Base-by-base conservation (phyloP, 108 stramenopile species). In the Nitzschia palea region DNA sequence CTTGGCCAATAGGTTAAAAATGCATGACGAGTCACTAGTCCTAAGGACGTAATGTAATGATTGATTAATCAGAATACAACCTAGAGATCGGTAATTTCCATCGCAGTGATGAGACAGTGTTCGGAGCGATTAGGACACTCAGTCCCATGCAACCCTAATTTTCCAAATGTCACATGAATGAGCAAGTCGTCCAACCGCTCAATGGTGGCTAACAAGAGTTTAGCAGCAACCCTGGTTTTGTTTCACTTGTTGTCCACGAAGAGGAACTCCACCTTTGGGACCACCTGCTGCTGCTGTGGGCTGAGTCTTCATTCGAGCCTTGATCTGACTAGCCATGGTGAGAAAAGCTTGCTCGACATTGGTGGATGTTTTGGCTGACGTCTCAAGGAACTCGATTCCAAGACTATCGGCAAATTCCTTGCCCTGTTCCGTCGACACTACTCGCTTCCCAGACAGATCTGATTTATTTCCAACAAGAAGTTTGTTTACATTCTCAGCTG, bases 401-500 rank as follows among this genome's bases (percentile, higher is more conserved):
- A 95, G 86, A 55, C 86, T 82, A 53, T 99, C 98, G 28, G 99
- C 99, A 68, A 99, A 99, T 70, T 95, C 98, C 79, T 96, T 93
- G 33, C 96, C 99, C 76, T 97, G 90, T 68, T 97, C 99, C 20
- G 91, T 94, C 25, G 95, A 88, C 34, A 99, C 98, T 14, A 93
- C 96, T 28, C 97, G 91, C 80, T 96, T 96, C 52, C 79, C 78
- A 31, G 94, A 93, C 50, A 98, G 79, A 86, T 99, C 99, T 76
- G 90, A 93, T 90, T 99, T 99, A 88, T 99, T 99, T 47, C 99
- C 99, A 29, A 99, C 97, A 29, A 99, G 87, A 37, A 99, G 95
- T 82, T 97, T 99, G 85, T 98, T 98, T 54, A 98, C 97, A 69
- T 98, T 98, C 73, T 97, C 97, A 12, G 89, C 94, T 18, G 97